Base-by-base conservation (phyloP, 1,139 yeast species). In the Torulaspora globosa region DNA sequence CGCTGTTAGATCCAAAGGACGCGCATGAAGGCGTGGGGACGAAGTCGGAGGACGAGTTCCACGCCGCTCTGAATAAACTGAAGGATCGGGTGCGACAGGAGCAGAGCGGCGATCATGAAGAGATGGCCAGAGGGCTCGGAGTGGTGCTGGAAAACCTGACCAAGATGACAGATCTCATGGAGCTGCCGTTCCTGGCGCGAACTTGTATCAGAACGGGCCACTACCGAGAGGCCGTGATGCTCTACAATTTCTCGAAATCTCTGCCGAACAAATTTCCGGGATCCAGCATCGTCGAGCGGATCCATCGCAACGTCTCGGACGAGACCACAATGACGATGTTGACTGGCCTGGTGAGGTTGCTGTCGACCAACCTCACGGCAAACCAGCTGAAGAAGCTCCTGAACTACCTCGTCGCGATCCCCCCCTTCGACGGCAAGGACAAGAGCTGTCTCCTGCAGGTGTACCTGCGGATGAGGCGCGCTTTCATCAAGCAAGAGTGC, bases 141-240 rank as follows among this genome's bases (percentile, higher is more conserved):
- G 58, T 68, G 5, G 70, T 87, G 8, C 67, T 86, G 37, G 72
- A 78, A 31, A 82, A 84, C 54, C 75, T 88, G 54, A 92, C 84
- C 51, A 76, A 81, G 24, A 73, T 89, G 9, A 78, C 85, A 51
- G 96, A 87, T 57, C 74, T 89, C 9, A 70, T 90, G 51, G 96
- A 88, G 59, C 70, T 92, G 27, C 97, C 97, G 0, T 76, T 94
- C 1, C 66, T 90, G 43, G 82, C 94, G 34, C 75, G 80, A 45
- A 79, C 90, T n/a, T 87, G 97, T 65, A 87, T 89, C 5, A 73
- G 79, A 43, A 84, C 85, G 44, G 96, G 96, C 0, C 86, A 86
- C 61, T 92, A 89, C 62, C 86, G 89, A 34, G 96, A 89, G 58
- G 89, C 96, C 5, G 74, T 90, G 19, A 53, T 64, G 59, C 48